Evolutionary conservation across 306 rosid species (phyloP), one percentile per base, ranked within the genome.

Genomic region (Trichosanthes truncata): DNA sequence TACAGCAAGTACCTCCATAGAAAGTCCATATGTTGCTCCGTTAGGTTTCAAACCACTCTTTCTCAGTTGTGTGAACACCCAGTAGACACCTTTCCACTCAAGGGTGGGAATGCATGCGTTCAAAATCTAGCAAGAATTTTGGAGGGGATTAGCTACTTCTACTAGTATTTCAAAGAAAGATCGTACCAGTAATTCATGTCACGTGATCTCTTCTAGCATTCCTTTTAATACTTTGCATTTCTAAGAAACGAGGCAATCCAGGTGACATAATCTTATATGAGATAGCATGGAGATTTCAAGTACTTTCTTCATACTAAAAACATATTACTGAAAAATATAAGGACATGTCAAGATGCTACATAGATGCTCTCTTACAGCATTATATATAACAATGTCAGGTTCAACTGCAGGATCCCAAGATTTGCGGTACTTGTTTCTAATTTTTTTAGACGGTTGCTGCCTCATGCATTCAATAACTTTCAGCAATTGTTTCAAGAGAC

Each of bases 1-100:
- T 84, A 69, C 57, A 81, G 78, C 66, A 82, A 74, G 80, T 92
- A 94, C 98, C 95, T 94, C 98, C 98, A 94, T 94, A 46, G 93
- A 88, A 85, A 94, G 98, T 84, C 98, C 98, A 84, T 84, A 88
- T 33, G 91, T 92, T 74, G 97, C 92, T 72, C 95, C 97, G 49
- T 90, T 89, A 79, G 98, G 97, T 87, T 86, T 91, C 81, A 87
- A 80, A 60, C 93, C 93, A 86, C 80, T 84, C 83, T 79, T 85
- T 80, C 85, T 85, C 81, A 94, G 77, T 83, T 91, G 90, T 84
- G 81, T 83, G 74, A 92, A 91, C 74, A 92, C 97, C 97, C 98
- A 94, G 43, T 88, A 85, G 73, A 94, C 92, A 5, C 91, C 89
- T 86, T 94, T 92, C 98, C 97, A 92, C 78, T 89, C 91, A 55